Base-by-base conservation (phyloP, 1,139 yeast genomes). In the Arxiozyma heterogenica region DNA sequence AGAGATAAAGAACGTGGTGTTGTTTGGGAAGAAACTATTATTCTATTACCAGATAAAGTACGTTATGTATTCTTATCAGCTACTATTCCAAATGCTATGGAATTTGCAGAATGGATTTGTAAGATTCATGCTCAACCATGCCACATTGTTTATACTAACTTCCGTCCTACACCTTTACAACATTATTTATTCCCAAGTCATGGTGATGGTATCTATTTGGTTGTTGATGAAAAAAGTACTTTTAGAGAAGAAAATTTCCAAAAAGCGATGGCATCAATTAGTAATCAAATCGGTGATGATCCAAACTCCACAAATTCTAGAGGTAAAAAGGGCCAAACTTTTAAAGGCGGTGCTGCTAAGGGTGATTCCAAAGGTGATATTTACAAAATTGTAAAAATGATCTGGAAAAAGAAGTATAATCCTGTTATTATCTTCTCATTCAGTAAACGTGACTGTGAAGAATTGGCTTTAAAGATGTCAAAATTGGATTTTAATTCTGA, bases 21-120 rank as follows among this genome's bases (percentile, higher is more conserved):
- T 49, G 98, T 93, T 43, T 93, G 99, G 99, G 99, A 93, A 74
- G 99, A 93, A 73, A 94, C 96, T 22, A 93, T 93, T 61, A 93
- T 93, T 58, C 78, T 93, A 73, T 77, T 93, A 54, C 99, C 99
- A 2, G 96, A 91, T 64, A 94, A 93, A 73, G 96, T 94, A 47
- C 87, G 83, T 63, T 84, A 85, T 64, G 93, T 86, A 20, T 84
- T 90, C 62, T 75, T 90, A 60, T 90, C 97, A 17, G 99, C 99
- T 51, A 93, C 99, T 2, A 94, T 93, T 59, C 98, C 99, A 43
- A 93, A 93, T 69, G 96, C 98, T 4, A 86, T 89, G 86, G 97
- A 93, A 68, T 93, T 93, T 75, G 98, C 98, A 11, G 95, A 91
- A 66, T 93, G 99, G 99, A 88, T 94, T 53, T 95, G 96, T 64